phyloP scores from a whole-genome alignment of 2,329 filamentous ascomycete genomes.

The Teratosphaeria viscida region DNA sequence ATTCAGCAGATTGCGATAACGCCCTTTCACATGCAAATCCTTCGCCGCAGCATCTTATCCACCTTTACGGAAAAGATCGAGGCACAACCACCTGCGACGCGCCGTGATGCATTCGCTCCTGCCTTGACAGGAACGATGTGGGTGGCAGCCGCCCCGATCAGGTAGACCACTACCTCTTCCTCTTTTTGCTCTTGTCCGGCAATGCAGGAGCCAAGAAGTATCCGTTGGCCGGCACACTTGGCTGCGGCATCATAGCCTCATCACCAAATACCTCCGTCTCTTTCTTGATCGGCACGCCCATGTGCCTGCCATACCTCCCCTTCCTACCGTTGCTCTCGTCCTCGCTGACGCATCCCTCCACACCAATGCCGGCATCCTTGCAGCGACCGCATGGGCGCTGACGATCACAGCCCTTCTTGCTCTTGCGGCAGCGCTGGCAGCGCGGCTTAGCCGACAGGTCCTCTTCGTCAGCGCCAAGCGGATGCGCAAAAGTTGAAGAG shows the following conservation, averaged over 20 bases:
- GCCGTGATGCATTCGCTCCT: not conserved
- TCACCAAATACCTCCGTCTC: constrained; percentile 14
- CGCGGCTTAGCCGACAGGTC: constrained; percentile 91
- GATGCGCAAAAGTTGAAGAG: constrained; percentile 48
- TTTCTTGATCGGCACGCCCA: constrained; percentile 58
- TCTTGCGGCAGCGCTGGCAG: constrained; percentile 97
- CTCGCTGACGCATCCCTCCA: constrained; percentile 92
- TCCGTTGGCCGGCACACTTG: constrained; percentile 10
- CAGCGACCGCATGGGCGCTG: constrained; percentile 91
- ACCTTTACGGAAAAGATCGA: not conserved
- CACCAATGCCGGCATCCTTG: constrained; percentile 86
- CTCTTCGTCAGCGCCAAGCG: constrained; percentile 59
- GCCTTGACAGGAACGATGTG: not conserved
- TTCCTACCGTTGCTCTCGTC: constrained; percentile 97
- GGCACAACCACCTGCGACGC: not conserved
- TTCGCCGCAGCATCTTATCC: not conserved
- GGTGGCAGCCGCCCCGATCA: not conserved
- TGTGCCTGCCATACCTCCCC: constrained; percentile 69
- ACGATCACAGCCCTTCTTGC: constrained; percentile 97
- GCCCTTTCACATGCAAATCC: not conserved
- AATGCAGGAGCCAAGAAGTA: constrained; percentile 26
- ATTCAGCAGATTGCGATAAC: not conserved
- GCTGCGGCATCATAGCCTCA: constrained; percentile 15
- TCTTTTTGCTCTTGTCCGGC: constrained; percentile 56
- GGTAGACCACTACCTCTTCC: constrained; percentile 37